Percentiles rank a stretch among this genome's conserved stretches.
Conservation (phyloP, 371 early-diverging fungal species). For the Lichtheimia ornata region DNA sequence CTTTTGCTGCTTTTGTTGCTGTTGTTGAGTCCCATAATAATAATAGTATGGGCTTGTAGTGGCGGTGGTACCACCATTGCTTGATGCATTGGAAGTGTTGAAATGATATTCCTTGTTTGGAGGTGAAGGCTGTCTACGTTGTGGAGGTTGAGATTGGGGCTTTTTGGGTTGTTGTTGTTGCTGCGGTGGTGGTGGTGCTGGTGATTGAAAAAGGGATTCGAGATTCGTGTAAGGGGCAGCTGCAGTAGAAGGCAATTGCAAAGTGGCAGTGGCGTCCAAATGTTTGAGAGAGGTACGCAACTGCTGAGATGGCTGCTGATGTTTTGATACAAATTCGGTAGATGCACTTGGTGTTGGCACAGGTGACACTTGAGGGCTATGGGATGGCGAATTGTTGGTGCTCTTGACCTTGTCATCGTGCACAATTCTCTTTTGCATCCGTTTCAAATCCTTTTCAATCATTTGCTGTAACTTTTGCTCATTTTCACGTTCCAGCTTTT, state of each 20-base stretch:
- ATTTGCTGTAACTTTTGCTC: constrained; percentile 35
- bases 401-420: constrained; percentile 13
- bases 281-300: constrained; percentile 15
- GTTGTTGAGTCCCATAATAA: constrained; percentile 1
- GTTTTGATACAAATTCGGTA: constrained; percentile 3
- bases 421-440: constrained; percentile 36
- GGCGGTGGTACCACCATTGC: not conserved
- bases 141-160: constrained; percentile 3
- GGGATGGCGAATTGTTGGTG: constrained; percentile 9
- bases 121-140: not conserved
- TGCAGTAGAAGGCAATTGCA: constrained; percentile 18
- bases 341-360: constrained; percentile 21
- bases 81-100: not conserved
- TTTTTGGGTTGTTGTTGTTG: constrained; percentile 8
- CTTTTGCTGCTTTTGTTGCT: not conserved
- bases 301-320: constrained; percentile 5
- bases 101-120: not conserved
- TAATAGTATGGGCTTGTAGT: not conserved
- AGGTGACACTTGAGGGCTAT: constrained; percentile 20
- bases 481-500: constrained; percentile 27
- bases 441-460: constrained; percentile 39
- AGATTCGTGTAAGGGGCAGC: constrained; percentile 9
- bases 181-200: constrained; percentile 1
- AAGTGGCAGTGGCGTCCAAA: constrained; percentile 23
- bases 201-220: constrained; percentile 1